Evolutionary conservation across 116 monocot genomes (phyloP), one percentile per base, ranked within the genome.

Genomic region (Trichopus zeylanicus): DNA sequence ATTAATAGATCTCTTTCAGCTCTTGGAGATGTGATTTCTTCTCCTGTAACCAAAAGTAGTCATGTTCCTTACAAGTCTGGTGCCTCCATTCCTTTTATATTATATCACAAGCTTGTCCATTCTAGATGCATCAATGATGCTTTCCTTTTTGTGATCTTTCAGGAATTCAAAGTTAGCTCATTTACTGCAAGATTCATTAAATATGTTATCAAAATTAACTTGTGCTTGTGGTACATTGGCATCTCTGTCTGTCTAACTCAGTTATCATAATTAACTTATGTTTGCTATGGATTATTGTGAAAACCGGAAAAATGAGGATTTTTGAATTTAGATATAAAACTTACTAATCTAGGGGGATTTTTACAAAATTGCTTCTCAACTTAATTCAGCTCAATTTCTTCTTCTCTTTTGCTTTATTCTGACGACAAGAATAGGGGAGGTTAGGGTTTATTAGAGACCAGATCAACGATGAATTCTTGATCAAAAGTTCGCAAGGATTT

Each of bases 151-250:
- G 0, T 66, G 15, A 46, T 59, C 34, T 65, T 61, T 29, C 70
- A 92, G 92, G 66, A 93, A 93, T 57, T 93, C 93, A 29, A 93
- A 93, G 76, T 61, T 93, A 67, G 88, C 93, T n/a, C 88, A 93
- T 71, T 59, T 93, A 46, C 67, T 93, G 55, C 93, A 93, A 75
- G 93, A 93, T 77, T 93, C 93, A 29, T 59, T 93, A 66, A 88
- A 88, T 88, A 82, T 13, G 13, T 42, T 37, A 21, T 24, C 19
- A 8, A 9, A 49, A n/a, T 16, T 42, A 13, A 2, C 39, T 13
- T 13, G 39, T 5, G 6, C 16, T 18, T 18, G n/a, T 13, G 4
- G n/a, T 2, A 42, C 3, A 42, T 15, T 15, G 13, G 1, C 13
- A 42, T n/a, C n/a, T n/a, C n/a, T n/a, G n/a, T n/a, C n/a, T n/a